phyloP scores from a whole-genome alignment of 106 monocot genomes.

The Acorus calamus region DNA sequence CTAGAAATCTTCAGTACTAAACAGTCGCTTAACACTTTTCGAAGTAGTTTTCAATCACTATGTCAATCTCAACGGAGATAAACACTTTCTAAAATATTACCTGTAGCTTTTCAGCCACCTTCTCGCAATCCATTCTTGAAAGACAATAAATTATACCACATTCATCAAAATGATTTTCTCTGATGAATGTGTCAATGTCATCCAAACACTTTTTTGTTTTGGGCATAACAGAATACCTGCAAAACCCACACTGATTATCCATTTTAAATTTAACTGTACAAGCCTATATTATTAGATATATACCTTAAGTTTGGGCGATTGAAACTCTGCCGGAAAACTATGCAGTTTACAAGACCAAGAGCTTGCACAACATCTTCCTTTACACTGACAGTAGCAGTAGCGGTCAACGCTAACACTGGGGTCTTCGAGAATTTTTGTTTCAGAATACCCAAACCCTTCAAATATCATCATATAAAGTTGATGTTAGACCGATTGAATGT shows the following conservation, averaged over 20 bases:
- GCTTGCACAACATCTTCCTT: slow-evolving; percentile 99
- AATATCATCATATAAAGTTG: not conserved
- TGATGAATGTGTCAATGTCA: slow-evolving; percentile 88
- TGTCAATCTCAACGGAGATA: too few species aligned
- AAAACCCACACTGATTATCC: slow-evolving; percentile 9
- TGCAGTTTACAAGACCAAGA: slow-evolving; percentile 84
- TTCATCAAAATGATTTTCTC: slow-evolving; percentile 79
- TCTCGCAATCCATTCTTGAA: slow-evolving; percentile 99
- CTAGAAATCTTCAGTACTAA: too few species aligned
- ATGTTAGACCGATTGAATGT: not conserved
- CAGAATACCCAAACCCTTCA: slow-evolving; percentile 80
- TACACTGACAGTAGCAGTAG: slow-evolving; percentile 96
- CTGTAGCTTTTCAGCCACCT: slow-evolving; percentile 89
- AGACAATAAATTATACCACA: slow-evolving; percentile 98
- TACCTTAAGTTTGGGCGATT: slow-evolving; percentile 89
- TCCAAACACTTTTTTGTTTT: slow-evolving; percentile 95
- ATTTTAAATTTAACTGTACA: not conserved
- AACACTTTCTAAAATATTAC: slow-evolving; percentile 16
- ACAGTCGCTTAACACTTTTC: too few species aligned
- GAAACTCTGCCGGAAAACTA: slow-evolving; percentile 91
- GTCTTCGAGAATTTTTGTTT: slow-evolving; percentile 80
- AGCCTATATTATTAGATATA: slow-evolving; percentile 10
- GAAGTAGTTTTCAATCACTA: too few species aligned
- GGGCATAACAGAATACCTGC: slow-evolving; percentile 76
- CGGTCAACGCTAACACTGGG: slow-evolving; percentile 93